phyloP scores from a whole-genome alignment of 441 rosid genomes.

The Jatropha multifida region DNA sequence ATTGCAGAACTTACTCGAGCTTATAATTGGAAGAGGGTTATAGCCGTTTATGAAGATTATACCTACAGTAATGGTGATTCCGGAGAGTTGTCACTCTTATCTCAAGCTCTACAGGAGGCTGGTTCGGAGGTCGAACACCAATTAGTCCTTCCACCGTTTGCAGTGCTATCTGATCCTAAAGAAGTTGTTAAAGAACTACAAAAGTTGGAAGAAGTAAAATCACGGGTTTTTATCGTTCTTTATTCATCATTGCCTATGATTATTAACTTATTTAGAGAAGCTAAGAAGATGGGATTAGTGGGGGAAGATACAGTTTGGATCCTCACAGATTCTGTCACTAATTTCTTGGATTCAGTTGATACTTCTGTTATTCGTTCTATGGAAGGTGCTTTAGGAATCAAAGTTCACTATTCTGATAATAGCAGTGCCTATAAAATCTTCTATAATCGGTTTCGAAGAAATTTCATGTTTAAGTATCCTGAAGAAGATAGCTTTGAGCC shows the following conservation, averaged over 20 bases:
- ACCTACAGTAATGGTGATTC: slow-evolving; percentile 28
- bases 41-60: slow-evolving; percentile 40
- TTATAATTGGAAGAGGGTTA: slow-evolving; percentile 40
- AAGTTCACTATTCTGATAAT: slow-evolving; percentile 24
- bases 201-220: slow-evolving; percentile 27
- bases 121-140: slow-evolving; percentile 41
- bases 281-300: slow-evolving; percentile 33
- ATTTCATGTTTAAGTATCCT: slow-evolving; percentile 22
- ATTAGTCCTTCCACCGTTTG: slow-evolving; percentile 39
- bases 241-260: slow-evolving; percentile 40
- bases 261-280: slow-evolving; percentile 39
- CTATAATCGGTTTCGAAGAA: slow-evolving; percentile 21
- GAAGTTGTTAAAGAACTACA: slow-evolving; percentile 23
- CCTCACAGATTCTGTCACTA: slow-evolving; percentile 26
- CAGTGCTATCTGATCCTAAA: slow-evolving; percentile 28
- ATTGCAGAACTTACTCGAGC: slow-evolving; percentile 37
- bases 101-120: slow-evolving; percentile 27
- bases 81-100: slow-evolving; percentile 31
- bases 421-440: slow-evolving; percentile 23
- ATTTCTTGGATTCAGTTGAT: slow-evolving; percentile 37
- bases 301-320: slow-evolving; percentile 21
- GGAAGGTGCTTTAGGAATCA: slow-evolving; percentile 51
- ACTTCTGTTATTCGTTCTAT: slow-evolving; percentile 37
- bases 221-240: slow-evolving; percentile 48
- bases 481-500: slow-evolving; percentile 30